phyloP scores from a whole-genome alignment of 2,329 filamentous ascomycete genomes.

The Pseudophaeomoniella oleicola region DNA sequence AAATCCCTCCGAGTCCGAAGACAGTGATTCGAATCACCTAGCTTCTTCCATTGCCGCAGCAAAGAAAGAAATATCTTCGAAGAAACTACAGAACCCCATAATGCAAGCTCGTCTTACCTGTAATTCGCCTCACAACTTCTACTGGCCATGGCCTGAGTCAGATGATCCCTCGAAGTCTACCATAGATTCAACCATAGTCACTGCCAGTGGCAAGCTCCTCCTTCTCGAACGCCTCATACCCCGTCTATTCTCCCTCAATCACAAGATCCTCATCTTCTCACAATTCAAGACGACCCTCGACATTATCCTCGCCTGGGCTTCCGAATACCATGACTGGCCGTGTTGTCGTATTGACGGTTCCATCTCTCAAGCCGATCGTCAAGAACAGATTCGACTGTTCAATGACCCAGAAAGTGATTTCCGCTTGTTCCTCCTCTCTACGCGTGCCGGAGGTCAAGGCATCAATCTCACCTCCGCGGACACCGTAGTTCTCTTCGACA shows the following conservation, averaged over 20 bases:
- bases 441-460: conserved; percentile 81
- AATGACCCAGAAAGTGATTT: conserved; percentile 45
- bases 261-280: conserved; percentile 92
- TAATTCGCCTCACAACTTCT: conserved; percentile 93
- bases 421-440: conserved; percentile 77
- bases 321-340: conserved; percentile 61
- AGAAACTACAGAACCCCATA: conserved; percentile 84
- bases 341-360: conserved; percentile 83
- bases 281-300: conserved; percentile 94
- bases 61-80: conserved; percentile 74
- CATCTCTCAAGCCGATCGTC: conserved; percentile 59
- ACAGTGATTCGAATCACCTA: conserved; percentile 18
- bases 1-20: conserved; percentile 10
- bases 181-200: conserved; percentile 69
- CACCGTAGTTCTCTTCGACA: conserved; percentile 84
- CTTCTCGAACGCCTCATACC: conserved; percentile 77
- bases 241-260: conserved; percentile 53
- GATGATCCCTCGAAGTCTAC: conserved; percentile 35
- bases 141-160: conserved; percentile 57
- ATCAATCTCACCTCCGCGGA: conserved; percentile 89
- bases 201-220: conserved; percentile 87
- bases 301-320: conserved; percentile 75
- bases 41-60: conserved; percentile 16
- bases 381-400: conserved; percentile 58
- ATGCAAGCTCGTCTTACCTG: conserved; percentile 87